Conservation (phyloP, 306 rosid genomes). For the Cucurbita argyrosperma region DNA sequence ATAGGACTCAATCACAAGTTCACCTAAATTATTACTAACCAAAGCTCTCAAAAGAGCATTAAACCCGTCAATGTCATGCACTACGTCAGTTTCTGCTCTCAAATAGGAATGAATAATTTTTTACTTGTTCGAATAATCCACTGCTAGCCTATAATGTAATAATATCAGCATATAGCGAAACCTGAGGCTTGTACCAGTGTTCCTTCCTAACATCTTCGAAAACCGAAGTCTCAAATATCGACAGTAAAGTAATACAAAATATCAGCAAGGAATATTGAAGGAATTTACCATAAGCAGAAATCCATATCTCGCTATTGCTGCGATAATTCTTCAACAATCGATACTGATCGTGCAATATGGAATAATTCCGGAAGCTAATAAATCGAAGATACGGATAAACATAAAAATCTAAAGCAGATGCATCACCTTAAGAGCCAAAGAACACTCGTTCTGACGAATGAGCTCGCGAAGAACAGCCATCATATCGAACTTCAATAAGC, state of each 20-base stretch:
- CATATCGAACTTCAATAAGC: conserved; percentile 38
- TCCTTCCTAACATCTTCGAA: conserved; percentile 31
- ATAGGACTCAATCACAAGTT: conserved; percentile 27
- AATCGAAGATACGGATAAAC: neutral
- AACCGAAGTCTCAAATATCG: conserved; percentile 14
- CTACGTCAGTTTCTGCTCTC: conserved; percentile 19
- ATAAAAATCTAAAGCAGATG: neutral
- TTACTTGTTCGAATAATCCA: conserved; percentile 24
- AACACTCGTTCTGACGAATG: conserved; percentile 36
- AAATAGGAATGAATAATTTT: conserved; percentile 17
- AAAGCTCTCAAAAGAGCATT: conserved; percentile 23
- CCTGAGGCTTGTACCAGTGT: conserved; percentile 31
- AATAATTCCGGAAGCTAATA: neutral
- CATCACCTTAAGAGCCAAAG: conserved; percentile 40
- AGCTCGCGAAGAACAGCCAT: conserved; percentile 38
- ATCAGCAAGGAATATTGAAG: neutral
- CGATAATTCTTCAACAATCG: neutral
- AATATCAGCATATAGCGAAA: conserved; percentile 27
- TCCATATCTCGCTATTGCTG: neutral
- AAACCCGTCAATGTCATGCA: conserved; percentile 25
- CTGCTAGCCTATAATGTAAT: conserved; percentile 20
- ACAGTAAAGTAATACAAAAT: neutral
- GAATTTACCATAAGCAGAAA: neutral
- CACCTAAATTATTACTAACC: conserved; percentile 3
- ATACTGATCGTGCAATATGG: neutral